A percentile compares a stretch with the other conserved stretches of the same genome.
phyloP scores from a whole-genome alignment of 306 rosid species.

The Vigna trinervia region DNA sequence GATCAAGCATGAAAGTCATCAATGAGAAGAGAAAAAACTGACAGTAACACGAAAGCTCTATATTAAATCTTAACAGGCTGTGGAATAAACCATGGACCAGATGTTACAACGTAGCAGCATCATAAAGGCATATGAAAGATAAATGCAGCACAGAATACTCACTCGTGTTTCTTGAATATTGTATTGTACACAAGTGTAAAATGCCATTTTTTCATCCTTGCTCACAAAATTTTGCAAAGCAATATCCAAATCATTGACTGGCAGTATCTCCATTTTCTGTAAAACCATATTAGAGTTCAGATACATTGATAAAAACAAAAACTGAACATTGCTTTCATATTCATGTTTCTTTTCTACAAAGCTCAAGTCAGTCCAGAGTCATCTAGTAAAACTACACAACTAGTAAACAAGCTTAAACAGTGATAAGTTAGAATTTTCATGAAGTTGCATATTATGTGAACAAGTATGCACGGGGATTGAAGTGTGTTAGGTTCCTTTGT shows the following conservation, averaged over 20 bases:
- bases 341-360: conserved; percentile 35
- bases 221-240: conserved; percentile 90
- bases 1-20: conserved; percentile 45
- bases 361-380: conserved; percentile 25
- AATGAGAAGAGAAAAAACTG: conserved; percentile 32
- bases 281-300: conserved; percentile 36
- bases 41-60: conserved; percentile 19
- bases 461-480: conserved; percentile 20
- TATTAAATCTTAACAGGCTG: conserved; percentile 13
- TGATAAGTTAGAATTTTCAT: background rate
- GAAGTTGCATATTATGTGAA: conserved; percentile 16
- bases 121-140: conserved; percentile 13
- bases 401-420: conserved; percentile 21
- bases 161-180: conserved; percentile 94
- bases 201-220: conserved; percentile 94
- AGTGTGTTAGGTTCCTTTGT: background rate
- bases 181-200: conserved; percentile 74
- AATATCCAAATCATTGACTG: conserved; percentile 92
- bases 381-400: conserved; percentile 26
- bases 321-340: conserved; percentile 17
- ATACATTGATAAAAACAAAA: conserved; percentile 31
- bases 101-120: conserved; percentile 28
- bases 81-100: conserved; percentile 26
- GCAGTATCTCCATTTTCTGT: conserved; percentile 99
- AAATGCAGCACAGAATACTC: conserved; percentile 50